Evolutionary conservation across 169 alveolate species (phyloP), one percentile per base, ranked within the genome.

Genomic region (Perkinsus marinus): DNA sequence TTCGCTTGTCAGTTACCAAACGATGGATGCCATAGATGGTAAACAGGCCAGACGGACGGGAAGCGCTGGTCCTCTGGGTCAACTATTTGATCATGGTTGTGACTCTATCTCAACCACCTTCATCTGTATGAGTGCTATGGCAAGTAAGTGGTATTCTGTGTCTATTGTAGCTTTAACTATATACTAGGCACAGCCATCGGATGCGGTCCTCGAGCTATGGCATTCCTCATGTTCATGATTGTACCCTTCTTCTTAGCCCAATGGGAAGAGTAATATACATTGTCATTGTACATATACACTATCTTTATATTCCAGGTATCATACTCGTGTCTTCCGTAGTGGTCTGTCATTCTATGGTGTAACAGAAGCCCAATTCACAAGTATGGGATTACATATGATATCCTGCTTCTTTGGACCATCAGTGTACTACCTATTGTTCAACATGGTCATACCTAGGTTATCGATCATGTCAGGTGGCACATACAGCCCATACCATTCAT

Each of bases 21-120:
- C 98, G 6, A 93, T 95, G n/a, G 99, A 97, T 93, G 98, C 98
- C 7, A 93, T 96, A 34, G 99, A 97, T 92, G 99, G 99, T 37
- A 97, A 97, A 91, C 97, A 97, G 39, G 99, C 99, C 46, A 93
- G 98, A 68, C 94, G 97, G 68, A 95, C 97, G 10, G 93, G 93
- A 43, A 94, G 97, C 30, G 92, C 97, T 38, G 94, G 97, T 30
- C 97, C 98, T 0, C 94, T 96, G 46, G 99, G 99, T 41, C 96
- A 96, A 94, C 93, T 97, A 38, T 94, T 96, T 91, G 99, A 97
- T 93, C 99, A 97, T 92, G 99, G 99, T 38, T 95, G 97, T 91
- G 98, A 97, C 93, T 93, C 97, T 30, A 92, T 96, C 39, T 93
- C 96, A 68, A 79, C 96, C 92, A 92, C 91, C 57, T 37, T 93